Percentiles rank a stretch among this genome's conserved stretches.
Conservation (phyloP, 179 eudicot species). For the Beta macrorhiza region DNA sequence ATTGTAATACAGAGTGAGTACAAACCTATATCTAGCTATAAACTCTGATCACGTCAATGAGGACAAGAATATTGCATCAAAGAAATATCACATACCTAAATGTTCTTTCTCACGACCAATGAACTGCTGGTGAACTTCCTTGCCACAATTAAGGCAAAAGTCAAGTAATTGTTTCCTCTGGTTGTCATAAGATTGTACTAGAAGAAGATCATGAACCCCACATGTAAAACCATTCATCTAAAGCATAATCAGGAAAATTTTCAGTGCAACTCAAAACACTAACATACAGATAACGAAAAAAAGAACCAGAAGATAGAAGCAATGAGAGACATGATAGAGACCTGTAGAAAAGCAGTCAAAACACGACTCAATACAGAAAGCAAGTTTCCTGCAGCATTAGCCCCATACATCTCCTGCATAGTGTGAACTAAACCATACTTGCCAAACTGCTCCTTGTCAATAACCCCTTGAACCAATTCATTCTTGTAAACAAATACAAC, state of each 20-base stretch:
- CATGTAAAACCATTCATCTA: slow-evolving; percentile 97
- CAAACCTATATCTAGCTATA: background rate
- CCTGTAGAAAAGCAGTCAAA: slow-evolving; percentile 83
- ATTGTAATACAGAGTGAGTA: background rate
- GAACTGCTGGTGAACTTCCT: slow-evolving; percentile 66
- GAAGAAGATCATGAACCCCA: slow-evolving; percentile 88
- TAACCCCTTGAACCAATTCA: slow-evolving; percentile 92
- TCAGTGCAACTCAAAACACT: slow-evolving; percentile 1
- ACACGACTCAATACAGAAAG: slow-evolving; percentile 91
- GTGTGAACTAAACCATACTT: slow-evolving; percentile 96
- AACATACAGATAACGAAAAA: background rate
- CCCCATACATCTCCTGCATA: slow-evolving; percentile 93
- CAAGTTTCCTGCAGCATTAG: slow-evolving; percentile 73
- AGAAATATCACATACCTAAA: slow-evolving; percentile 47
- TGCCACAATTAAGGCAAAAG: slow-evolving; percentile 63
- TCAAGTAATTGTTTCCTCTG: slow-evolving; percentile 70
- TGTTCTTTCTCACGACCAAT: slow-evolving; percentile 40
- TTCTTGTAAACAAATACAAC: slow-evolving; percentile 71
- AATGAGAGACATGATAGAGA: slow-evolving; percentile 17
- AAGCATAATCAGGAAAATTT: slow-evolving; percentile 19
- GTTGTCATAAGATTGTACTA: slow-evolving; percentile 53
- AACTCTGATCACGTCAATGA: background rate
- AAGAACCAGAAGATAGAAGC: background rate
- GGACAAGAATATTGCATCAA: background rate
- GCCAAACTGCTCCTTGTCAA: slow-evolving; percentile 99